A percentile compares a stretch with the other conserved stretches of the same genome.
Conservation (phyloP, 257 asterid genomes). For the Verbascum thapsus region DNA sequence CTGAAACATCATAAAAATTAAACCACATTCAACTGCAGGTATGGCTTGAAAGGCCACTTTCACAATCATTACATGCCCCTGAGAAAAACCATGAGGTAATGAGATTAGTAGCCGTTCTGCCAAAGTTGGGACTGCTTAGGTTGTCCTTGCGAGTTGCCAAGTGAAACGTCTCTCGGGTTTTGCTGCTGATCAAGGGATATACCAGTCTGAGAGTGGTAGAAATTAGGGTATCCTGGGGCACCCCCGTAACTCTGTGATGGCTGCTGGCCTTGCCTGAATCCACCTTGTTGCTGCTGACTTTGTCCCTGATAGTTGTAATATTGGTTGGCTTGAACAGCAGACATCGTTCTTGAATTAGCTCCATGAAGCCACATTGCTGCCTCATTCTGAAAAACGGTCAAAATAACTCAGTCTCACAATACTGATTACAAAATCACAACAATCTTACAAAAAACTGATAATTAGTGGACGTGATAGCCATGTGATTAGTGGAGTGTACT, state of each 20-base stretch:
- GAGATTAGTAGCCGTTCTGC: constrained; percentile 77
- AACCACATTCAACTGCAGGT: constrained; percentile 4
- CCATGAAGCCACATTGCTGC: constrained; percentile 88
- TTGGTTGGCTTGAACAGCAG: constrained; percentile 69
- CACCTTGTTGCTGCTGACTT: constrained; percentile 77
- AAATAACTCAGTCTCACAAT: constrained; percentile 7
- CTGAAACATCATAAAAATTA: constrained; percentile 18
- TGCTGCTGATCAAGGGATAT: constrained; percentile 65
- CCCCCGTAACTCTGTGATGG: constrained; percentile 67
- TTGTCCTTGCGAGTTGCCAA: constrained; percentile 67
- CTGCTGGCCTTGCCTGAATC: constrained; percentile 87
- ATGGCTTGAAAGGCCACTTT: constrained; percentile 42
- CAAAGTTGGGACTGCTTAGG: constrained; percentile 80
- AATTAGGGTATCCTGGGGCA: constrained; percentile 66
- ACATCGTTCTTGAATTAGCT: constrained; percentile 69
- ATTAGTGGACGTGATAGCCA: no score
- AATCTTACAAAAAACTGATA: no score
- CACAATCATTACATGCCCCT: constrained; percentile 49
- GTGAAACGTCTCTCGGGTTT: constrained; percentile 63
- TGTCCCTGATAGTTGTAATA: constrained; percentile 76
- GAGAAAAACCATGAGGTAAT: constrained; percentile 31
- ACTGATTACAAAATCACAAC: background rate
- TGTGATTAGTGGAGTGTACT: no score
- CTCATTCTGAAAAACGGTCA: constrained; percentile 54
- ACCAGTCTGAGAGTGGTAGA: constrained; percentile 74